These are phyloP conservation scores for Phytopythium litorale DNA, from an alignment of 352 stramenopile genomes.

Conservation along the genomic window DNA sequence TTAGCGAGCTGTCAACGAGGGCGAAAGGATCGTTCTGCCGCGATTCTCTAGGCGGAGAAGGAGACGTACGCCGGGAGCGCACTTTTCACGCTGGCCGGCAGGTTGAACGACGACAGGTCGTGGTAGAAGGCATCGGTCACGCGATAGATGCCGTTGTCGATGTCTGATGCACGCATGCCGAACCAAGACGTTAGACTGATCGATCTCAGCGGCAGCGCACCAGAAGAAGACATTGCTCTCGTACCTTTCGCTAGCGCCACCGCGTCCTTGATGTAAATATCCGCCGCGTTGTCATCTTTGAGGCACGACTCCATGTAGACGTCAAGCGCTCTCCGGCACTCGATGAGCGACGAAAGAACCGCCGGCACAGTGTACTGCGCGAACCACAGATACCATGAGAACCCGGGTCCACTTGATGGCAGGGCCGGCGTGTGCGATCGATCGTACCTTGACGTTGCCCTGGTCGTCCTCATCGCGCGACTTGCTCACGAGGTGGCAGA, in stretches of 20 bases:
- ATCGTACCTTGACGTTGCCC: conserved; percentile 63
- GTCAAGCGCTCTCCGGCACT: conserved; percentile 59
- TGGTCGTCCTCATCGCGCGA: conserved; percentile 60
- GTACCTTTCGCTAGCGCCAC: conserved; percentile 53
- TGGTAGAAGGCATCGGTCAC: conserved; percentile 66
- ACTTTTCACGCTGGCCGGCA: conserved; percentile 42
- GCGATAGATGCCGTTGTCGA: conserved; percentile 78
- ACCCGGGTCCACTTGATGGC: not conserved
- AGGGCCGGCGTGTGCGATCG: not conserved
- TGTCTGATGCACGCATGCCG: conserved; percentile 23
- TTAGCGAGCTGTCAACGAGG: not conserved
- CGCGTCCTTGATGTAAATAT: conserved; percentile 63
- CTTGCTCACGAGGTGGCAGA: conserved; percentile 54
- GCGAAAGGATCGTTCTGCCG: not conserved
- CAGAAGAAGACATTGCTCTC: not conserved
- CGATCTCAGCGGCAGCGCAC: not conserved
- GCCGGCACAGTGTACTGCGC: conserved; percentile 62
- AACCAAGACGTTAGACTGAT: not conserved
- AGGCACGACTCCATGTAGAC: conserved; percentile 68
- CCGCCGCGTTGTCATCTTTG: conserved; percentile 49
- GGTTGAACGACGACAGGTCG: conserved; percentile 54
- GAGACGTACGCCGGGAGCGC: conserved; percentile 40
- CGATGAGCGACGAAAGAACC: conserved; percentile 60
- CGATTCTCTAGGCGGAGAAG: conserved; percentile 38
- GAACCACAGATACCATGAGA: conserved; percentile 1